Percentiles rank a stretch among this genome's conserved stretches.
Evolutionary conservation across 2,329 filamentous ascomycete species (phyloP).

Genomic region (Neonectria sp.): DNA sequence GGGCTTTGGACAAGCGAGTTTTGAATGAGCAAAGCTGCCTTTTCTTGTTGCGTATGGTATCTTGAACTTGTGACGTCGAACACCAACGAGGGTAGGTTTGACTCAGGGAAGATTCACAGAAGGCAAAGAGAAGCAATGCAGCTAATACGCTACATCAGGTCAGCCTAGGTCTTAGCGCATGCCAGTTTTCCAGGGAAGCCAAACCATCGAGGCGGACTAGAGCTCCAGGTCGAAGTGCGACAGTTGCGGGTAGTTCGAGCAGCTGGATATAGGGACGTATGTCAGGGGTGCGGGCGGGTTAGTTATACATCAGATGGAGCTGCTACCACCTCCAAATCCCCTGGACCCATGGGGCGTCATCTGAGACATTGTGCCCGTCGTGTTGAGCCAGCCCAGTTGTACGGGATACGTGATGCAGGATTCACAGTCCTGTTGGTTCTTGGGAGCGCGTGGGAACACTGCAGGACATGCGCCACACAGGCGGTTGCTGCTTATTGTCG

Average conservation of each 20-base stretch:
- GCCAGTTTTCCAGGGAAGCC: neutral
- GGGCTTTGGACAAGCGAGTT: neutral
- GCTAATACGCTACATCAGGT: constrained; percentile 26
- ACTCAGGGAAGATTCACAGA: neutral
- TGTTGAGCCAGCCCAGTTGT: neutral
- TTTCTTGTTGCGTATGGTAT: neutral
- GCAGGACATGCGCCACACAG: neutral
- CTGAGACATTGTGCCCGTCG: constrained; percentile 20
- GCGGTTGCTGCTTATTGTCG: neutral
- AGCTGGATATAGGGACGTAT: neutral
- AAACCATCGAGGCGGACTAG: constrained; percentile 6
- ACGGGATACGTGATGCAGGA: neutral
- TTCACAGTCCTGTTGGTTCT: neutral
- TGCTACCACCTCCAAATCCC: constrained; percentile 5
- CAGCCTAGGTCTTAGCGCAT: constrained; percentile 21
- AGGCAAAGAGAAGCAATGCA: constrained; percentile 7
- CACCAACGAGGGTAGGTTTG: constrained; percentile 1
- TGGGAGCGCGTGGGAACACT: neutral
- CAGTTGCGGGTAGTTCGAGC: constrained; percentile 1
- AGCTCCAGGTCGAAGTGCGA: constrained; percentile 8
- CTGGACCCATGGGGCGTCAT: constrained; percentile 13
- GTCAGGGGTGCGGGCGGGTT: constrained; percentile 20
- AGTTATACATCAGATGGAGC: constrained; percentile 19
- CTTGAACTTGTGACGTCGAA: neutral
- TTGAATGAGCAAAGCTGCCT: neutral